These are phyloP conservation scores for Phaeotremella skinneri DNA, from an alignment of 768 basidiomycete genomes.

Conservation along the genomic window DNA sequence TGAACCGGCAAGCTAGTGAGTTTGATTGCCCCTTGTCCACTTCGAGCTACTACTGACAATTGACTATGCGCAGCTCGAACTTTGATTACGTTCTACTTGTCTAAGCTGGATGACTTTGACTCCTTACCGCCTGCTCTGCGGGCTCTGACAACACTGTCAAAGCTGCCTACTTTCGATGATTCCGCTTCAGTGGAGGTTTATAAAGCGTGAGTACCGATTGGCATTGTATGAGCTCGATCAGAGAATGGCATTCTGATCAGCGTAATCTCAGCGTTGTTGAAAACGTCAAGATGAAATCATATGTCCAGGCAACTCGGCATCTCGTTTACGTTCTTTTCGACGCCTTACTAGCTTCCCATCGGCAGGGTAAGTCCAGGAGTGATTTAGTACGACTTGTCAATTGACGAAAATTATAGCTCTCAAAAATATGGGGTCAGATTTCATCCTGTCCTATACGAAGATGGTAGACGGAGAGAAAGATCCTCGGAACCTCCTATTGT, in stretches of 20 bases:
- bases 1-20: constrained; percentile 81
- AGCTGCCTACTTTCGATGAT: constrained; percentile 63
- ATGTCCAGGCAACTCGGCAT: constrained; percentile 79
- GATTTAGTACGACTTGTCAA: neutral
- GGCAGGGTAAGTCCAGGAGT: constrained; percentile 61
- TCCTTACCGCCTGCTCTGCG: constrained; percentile 77
- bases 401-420: constrained; percentile 57
- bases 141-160: constrained; percentile 68
- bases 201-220: constrained; percentile 58
- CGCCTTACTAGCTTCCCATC: constrained; percentile 66
- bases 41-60: constrained; percentile 2
- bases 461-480: constrained; percentile 97
- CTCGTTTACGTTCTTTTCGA: constrained; percentile 79
- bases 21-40: neutral
- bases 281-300: constrained; percentile 74
- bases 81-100: constrained; percentile 75
- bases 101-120: constrained; percentile 80
- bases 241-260: constrained; percentile 1
- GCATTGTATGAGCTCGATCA: neutral
- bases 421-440: constrained; percentile 67
- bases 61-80: constrained; percentile 63
- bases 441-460: constrained; percentile 69
- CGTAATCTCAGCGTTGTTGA: constrained; percentile 62
- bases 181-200: constrained; percentile 64
- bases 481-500: constrained; percentile 84